Base-by-base conservation (phyloP, 768 basidiomycete species). In the Filobasidium wieringae region DNA sequence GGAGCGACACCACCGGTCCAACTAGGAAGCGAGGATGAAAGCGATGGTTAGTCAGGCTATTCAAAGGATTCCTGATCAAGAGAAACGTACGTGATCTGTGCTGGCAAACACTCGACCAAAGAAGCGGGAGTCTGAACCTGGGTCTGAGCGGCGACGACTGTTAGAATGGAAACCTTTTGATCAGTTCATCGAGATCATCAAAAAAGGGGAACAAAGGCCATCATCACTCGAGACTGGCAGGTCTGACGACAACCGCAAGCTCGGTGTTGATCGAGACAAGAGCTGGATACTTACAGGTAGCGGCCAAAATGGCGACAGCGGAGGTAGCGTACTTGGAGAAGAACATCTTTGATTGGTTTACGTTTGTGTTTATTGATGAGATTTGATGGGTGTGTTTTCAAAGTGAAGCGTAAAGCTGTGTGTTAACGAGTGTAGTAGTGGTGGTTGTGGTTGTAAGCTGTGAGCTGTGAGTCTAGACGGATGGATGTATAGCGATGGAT, bases 111-210 rank as follows among this genome's bases (percentile, higher is more conserved):
- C 45, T 39, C 17, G 67, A 66, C 58, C 55, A 71, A 52, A 67
- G 68, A 58, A 43, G 71, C 68, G 27, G 72, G 72, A 37, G 72
- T 73, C 64, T 60, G 66, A 53, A 73, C 65, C 45, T 64, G 60
- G 36, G 36, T 47, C 58, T 71, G 68, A 52, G 64, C 72, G 47
- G 65, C 50, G 49, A 67, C 68, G 24, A 27, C 43, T 47, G 24
- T 37, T 37, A 53, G 65, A n/a, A 26, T 12, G 27, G 2, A 29
- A 22, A 24, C 0, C 11, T 1, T 30, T 1, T 12, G 27, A 34
- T 26, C 39, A 31, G 30, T 24, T 30, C 24, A 29, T 19, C 11
- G 8, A n/a, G 50, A 6, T 8, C 31, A 19, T n/a, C 6, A 17
- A 31, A 1, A 45, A 29, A 7, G 11, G 5, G 17, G 11, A 11